Conservation (phyloP, 768 basidiomycete species). For the Rhizopogon sp. region DNA sequence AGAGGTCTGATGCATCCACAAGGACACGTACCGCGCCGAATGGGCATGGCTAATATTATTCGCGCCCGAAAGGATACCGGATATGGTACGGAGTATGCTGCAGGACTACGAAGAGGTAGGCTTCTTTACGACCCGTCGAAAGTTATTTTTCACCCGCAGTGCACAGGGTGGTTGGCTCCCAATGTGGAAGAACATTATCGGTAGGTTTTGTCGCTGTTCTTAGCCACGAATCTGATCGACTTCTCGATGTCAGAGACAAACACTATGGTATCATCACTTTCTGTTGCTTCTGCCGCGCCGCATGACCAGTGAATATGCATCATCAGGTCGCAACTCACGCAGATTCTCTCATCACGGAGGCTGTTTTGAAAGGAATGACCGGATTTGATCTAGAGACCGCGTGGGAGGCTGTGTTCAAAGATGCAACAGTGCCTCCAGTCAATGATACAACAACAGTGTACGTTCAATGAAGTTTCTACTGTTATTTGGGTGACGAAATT, state of each 20-base stretch:
- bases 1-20: not conserved
- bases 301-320: not conserved
- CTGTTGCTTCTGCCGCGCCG: not conserved
- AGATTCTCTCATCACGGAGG: slow-evolving; percentile 72
- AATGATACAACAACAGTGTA: slow-evolving; percentile 50
- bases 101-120: slow-evolving; percentile 66
- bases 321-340: slow-evolving; percentile 73
- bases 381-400: slow-evolving; percentile 61
- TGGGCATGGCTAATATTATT: slow-evolving; percentile 79
- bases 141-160: not conserved
- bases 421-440: slow-evolving; percentile 58
- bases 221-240: not conserved
- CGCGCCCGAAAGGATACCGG: slow-evolving; percentile 70
- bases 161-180: slow-evolving; percentile 73
- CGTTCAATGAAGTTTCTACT: slow-evolving; percentile 12
- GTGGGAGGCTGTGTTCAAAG: slow-evolving; percentile 73
- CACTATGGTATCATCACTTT: slow-evolving; percentile 53
- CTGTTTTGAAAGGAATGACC: slow-evolving; percentile 57
- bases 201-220: slow-evolving; percentile 25
- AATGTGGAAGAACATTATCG: slow-evolving; percentile 87
- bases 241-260: slow-evolving; percentile 52
- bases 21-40: slow-evolving; percentile 77
- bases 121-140: not conserved
- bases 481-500: not conserved
- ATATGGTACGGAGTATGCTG: slow-evolving; percentile 76